These are phyloP conservation scores for Cerioporus squamosus DNA, from an alignment of 1,284 basidiomycete genomes.

Conservation along the genomic window DNA sequence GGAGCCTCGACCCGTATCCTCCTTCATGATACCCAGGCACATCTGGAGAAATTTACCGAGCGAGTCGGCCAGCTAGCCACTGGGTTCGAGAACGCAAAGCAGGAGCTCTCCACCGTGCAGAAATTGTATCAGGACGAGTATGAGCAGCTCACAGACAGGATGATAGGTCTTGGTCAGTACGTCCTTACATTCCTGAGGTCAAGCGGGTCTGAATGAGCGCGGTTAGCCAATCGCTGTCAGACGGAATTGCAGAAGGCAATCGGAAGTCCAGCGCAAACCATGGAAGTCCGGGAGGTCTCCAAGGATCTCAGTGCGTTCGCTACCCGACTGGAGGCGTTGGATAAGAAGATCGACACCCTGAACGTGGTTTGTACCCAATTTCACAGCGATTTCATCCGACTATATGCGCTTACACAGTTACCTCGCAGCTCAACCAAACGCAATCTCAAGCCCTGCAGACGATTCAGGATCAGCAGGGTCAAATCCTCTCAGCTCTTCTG, in stretches of 20 bases:
- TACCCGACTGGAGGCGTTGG: constrained; percentile 49
- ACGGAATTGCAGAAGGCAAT: constrained; percentile 59
- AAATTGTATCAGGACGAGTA: constrained; percentile 35
- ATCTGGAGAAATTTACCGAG: constrained; percentile 62
- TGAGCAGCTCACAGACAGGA: constrained; percentile 33
- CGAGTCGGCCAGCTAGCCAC: constrained; percentile 44
- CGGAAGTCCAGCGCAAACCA: constrained; percentile 57
- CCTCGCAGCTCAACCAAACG: constrained; percentile 34
- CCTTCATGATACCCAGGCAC: constrained; percentile 67
- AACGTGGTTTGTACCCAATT: constrained; percentile 45
- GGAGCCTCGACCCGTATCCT: constrained; percentile 69
- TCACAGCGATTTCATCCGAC: background rate
- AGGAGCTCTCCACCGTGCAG: constrained; percentile 33
- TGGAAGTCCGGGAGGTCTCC: constrained; percentile 44
- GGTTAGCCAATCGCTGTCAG: constrained; percentile 61
- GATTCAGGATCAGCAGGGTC: constrained; percentile 57
- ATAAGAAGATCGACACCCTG: constrained; percentile 60
- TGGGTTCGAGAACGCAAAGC: constrained; percentile 33
- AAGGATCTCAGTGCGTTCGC: constrained; percentile 42
- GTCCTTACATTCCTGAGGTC: constrained; percentile 15
- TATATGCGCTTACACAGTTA: background rate
- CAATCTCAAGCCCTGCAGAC: constrained; percentile 58
- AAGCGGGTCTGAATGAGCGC: background rate
- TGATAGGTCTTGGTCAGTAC: constrained; percentile 40
- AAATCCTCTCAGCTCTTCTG: constrained; percentile 52